Base-by-base conservation (phyloP, 805 yeast genomes). In the Barnettozyma sp. region DNA sequence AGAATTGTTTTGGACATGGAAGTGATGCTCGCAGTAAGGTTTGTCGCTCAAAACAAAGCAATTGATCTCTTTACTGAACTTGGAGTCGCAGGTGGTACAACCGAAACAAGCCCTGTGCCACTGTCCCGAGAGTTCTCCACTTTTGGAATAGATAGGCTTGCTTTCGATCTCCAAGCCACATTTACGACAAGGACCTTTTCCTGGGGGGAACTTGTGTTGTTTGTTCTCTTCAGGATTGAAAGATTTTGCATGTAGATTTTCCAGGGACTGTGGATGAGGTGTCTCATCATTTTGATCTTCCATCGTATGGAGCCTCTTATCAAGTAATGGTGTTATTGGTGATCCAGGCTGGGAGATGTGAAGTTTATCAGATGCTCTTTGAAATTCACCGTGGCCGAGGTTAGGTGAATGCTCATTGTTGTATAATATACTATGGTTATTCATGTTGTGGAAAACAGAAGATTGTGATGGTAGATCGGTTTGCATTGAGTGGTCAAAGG, bases 61-160 rank as follows among this genome's bases (percentile, higher is more conserved):
- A 18, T 74, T 73, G 13, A 72, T 71, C 10, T 71, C 67, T 49
- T 76, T 82, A 44, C 65, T 68, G 58, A 83, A 82, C 25, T 58
- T 59, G 2, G 66, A 52, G 7, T 58, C 59, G 62, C 97, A 90
- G 10, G 65, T 58, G 14, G 67, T 60, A 63, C 98, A 92, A 11
- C 64, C 63, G 65, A 92, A 90, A 55, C 98, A 92, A 12, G 67
- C 59, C 26, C 94, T 69, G 55, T 92, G 98, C 97, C 97, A 92
- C 55, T 87, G 90, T 0, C 97, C 97, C 2, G 85, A 72, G 30
- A 82, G 62, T 50, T 79, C 87, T n/a, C 55, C 82, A 37, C 82
- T 83, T 47, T 78, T 82, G n/a, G 95, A 84, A 59, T 78, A 82
- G 14, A 90, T 82, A 0, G 92, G 68, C 51, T 80, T 84, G 1